Conservation (phyloP, 768 basidiomycete species). For the Lentinula boryana region DNA sequence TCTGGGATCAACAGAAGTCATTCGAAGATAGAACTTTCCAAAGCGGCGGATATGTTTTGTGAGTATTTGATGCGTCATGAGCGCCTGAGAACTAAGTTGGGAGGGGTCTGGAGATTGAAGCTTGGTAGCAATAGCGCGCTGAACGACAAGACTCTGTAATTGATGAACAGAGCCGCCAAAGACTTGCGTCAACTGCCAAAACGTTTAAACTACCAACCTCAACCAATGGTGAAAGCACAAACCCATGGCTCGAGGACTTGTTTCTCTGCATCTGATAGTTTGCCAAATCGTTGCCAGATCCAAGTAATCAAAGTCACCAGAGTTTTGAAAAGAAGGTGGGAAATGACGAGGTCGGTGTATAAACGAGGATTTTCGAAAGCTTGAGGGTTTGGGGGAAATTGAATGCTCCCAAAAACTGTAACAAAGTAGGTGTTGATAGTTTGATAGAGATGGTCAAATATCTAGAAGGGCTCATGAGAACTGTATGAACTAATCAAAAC, state of each 20-base stretch:
- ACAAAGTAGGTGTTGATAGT: slow-evolving; percentile 56
- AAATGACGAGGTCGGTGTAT: slow-evolving; percentile 39
- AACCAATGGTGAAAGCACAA: slow-evolving; percentile 13
- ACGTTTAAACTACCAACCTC: background rate
- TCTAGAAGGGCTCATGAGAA: slow-evolving; percentile 24
- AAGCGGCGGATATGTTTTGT: slow-evolving; percentile 66
- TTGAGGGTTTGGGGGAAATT: slow-evolving; percentile 35
- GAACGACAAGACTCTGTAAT: slow-evolving; percentile 24
- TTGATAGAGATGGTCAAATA: slow-evolving; percentile 46
- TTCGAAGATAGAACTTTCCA: slow-evolving; percentile 75
- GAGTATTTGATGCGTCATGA: slow-evolving; percentile 46
- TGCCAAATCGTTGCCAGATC: slow-evolving; percentile 57
- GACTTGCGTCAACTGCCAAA: slow-evolving; percentile 48
- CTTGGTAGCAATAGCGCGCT: background rate
- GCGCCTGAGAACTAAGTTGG: slow-evolving; percentile 20
- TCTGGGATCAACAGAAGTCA: slow-evolving; percentile 55
- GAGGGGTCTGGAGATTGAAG: slow-evolving; percentile 1
- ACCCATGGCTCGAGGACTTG: slow-evolving; percentile 50
- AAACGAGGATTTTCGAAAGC: slow-evolving; percentile 22
- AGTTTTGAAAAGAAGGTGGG: slow-evolving; percentile 72
- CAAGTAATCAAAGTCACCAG: slow-evolving; percentile 65
- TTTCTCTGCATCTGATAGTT: slow-evolving; percentile 32
- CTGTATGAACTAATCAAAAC: background rate
- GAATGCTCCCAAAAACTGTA: slow-evolving; percentile 2
- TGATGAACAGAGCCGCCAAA: slow-evolving; percentile 57